Conservation (phyloP, 2,329 filamentous ascomycete genomes). For the Sclerotinia nivalis region DNA sequence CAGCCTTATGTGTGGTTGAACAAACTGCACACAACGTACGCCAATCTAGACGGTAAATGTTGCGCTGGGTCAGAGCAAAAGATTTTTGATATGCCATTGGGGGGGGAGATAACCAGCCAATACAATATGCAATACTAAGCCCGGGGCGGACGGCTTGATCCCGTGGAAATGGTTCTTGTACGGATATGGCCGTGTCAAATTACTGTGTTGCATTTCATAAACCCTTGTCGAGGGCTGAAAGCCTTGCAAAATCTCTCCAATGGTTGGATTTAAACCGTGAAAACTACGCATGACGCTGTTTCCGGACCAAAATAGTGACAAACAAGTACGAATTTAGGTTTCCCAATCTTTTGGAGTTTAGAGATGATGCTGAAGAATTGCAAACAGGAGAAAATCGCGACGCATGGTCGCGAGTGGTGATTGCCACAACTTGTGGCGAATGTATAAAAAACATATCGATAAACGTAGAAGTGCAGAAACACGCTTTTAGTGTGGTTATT, state of each 20-base stretch:
- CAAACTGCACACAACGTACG: background rate
- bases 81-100: background rate
- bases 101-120: background rate
- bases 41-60: slow-evolving; percentile 5
- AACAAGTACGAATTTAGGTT: background rate
- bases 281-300: background rate
- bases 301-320: slow-evolving; percentile 10
- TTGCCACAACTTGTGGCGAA: slow-evolving; percentile 1
- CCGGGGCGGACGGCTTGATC: slow-evolving; percentile 15
- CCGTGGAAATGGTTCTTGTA: slow-evolving; percentile 19
- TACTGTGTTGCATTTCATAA: slow-evolving; percentile 5
- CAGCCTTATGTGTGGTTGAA: slow-evolving; percentile 14
- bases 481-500: background rate
- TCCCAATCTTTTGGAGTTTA: background rate
- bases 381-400: background rate
- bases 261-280: slow-evolving; percentile 12
- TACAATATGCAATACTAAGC: background rate
- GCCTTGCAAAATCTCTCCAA: slow-evolving; percentile 11
- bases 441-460: background rate
- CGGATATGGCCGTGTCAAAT: slow-evolving; percentile 6
- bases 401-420: background rate
- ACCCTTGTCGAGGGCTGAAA: slow-evolving; percentile 12
- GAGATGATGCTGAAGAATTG: background rate
- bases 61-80: slow-evolving; percentile 2
- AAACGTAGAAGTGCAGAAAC: background rate